Percentiles rank a stretch among this genome's conserved stretches.
phyloP scores from a whole-genome alignment of 306 rosid genomes.

The Inga leiocalycina region DNA sequence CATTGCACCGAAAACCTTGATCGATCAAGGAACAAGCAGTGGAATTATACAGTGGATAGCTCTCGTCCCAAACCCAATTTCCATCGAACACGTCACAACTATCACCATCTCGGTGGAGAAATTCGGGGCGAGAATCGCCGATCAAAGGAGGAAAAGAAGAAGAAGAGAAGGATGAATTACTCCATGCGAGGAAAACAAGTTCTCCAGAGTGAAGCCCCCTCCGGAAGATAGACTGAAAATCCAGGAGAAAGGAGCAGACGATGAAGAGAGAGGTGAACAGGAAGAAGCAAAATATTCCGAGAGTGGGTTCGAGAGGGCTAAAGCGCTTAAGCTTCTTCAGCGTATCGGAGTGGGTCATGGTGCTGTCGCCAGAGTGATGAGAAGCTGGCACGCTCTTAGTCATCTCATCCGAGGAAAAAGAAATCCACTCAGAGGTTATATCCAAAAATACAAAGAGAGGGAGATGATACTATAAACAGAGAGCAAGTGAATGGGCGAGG shows the following conservation, averaged over 20 bases:
- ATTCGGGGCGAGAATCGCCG: slow-evolving; percentile 38
- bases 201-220: slow-evolving; percentile 44
- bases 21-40: slow-evolving; percentile 68
- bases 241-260: slow-evolving; percentile 58
- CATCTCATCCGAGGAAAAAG: slow-evolving; percentile 29
- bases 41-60: slow-evolving; percentile 76
- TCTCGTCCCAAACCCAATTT: slow-evolving; percentile 91
- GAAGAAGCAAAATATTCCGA: slow-evolving; percentile 54
- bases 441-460: background rate
- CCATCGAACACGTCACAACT: slow-evolving; percentile 75
- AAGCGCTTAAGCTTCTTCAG: slow-evolving; percentile 67
- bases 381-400: slow-evolving; percentile 38
- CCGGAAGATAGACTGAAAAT: slow-evolving; percentile 35
- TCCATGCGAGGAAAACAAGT: slow-evolving; percentile 34
- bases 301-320: slow-evolving; percentile 61
- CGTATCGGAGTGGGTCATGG: slow-evolving; percentile 49
- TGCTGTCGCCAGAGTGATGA: slow-evolving; percentile 33
- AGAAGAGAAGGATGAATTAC: slow-evolving; percentile 19
- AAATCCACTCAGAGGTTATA: background rate
- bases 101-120: slow-evolving; percentile 54
- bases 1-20: slow-evolving; percentile 75
- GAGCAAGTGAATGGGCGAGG: background rate
- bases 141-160: slow-evolving; percentile 23
- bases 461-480: slow-evolving; percentile 19
- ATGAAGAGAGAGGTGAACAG: slow-evolving; percentile 51